These are phyloP conservation scores for Aspergillus fijiensis DNA, from an alignment of 2,329 filamentous ascomycete species.

Conservation along the genomic window DNA sequence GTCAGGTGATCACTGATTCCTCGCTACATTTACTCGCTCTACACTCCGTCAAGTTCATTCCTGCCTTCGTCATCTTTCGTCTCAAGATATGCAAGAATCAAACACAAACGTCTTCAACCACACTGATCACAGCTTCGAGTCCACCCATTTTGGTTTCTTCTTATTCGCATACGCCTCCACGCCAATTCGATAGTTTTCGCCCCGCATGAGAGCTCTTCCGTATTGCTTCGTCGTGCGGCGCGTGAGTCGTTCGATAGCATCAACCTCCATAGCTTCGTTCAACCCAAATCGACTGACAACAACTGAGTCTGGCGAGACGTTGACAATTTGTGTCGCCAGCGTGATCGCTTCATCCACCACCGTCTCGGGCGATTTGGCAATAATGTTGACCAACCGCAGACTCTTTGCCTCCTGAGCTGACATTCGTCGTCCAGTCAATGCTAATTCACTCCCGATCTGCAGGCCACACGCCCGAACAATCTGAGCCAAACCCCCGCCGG, in stretches of 20 bases:
- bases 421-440: constrained; percentile 62
- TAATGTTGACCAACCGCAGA: constrained; percentile 67
- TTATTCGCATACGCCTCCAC: constrained; percentile 65
- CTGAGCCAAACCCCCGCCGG: constrained; percentile 68
- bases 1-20: too few species aligned
- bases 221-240: constrained; percentile 79
- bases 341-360: constrained; percentile 71
- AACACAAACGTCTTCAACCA: too few species aligned
- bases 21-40: too few species aligned
- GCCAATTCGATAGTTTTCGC: constrained; percentile 88
- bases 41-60: too few species aligned
- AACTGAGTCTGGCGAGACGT: constrained; percentile 70
- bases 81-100: too few species aligned
- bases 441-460: constrained; percentile 70
- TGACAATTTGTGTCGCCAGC: constrained; percentile 60
- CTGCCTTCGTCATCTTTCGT: too few species aligned
- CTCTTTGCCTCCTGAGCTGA: constrained; percentile 57
- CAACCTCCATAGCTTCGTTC: constrained; percentile 65
- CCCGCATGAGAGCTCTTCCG: constrained; percentile 82
- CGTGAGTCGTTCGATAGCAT: constrained; percentile 59
- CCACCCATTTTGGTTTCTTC: constrained; percentile 77
- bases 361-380: constrained; percentile 66
- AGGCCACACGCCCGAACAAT: constrained; percentile 66
- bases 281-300: constrained; percentile 66
- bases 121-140: constrained; percentile 15